phyloP scores from a whole-genome alignment of 176 grass and related monocot genomes.

The Paspalum notatum region DNA sequence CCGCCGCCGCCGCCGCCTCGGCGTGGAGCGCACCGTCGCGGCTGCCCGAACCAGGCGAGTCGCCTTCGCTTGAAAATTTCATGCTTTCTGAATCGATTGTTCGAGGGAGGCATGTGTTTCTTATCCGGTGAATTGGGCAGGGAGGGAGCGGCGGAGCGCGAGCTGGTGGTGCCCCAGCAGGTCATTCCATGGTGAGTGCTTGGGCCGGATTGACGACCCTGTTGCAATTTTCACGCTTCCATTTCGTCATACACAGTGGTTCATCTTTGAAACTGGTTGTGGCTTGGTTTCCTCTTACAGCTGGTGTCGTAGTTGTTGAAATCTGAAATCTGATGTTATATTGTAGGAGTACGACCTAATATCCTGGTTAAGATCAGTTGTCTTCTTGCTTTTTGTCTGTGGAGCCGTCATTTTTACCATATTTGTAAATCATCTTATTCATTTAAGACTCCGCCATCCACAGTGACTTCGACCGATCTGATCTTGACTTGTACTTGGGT shows the following conservation, averaged over 20 bases:
- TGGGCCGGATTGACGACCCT: neutral
- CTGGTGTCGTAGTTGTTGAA: neutral
- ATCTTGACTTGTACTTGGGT: neutral
- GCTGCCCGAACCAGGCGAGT: conserved; percentile 40
- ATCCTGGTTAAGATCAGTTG: neutral
- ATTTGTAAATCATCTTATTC: neutral
- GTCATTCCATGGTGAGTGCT: conserved; percentile 60
- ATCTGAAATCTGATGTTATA: conserved; percentile 6
- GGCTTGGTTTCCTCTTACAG: conserved; percentile 5
- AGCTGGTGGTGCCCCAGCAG: conserved; percentile 63
- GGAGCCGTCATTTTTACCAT: neutral
- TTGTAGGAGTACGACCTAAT: neutral
- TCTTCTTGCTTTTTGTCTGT: neutral
- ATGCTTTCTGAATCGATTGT: neutral
- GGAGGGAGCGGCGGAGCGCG: conserved; percentile 41
- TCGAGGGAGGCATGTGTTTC: neutral
- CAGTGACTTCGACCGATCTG: neutral
- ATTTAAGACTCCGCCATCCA: neutral
- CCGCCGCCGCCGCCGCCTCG: conserved; percentile 31
- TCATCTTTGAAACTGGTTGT: neutral
- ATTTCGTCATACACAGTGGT: neutral
- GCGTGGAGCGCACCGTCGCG: conserved; percentile 27
- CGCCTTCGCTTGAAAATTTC: neutral
- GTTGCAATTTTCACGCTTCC: neutral
- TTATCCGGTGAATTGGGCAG: conserved; percentile 42